Evolutionary conservation across 805 yeast genomes (phyloP), one percentile per base, ranked within the genome.

Genomic region (Lipomyces yamadae): DNA sequence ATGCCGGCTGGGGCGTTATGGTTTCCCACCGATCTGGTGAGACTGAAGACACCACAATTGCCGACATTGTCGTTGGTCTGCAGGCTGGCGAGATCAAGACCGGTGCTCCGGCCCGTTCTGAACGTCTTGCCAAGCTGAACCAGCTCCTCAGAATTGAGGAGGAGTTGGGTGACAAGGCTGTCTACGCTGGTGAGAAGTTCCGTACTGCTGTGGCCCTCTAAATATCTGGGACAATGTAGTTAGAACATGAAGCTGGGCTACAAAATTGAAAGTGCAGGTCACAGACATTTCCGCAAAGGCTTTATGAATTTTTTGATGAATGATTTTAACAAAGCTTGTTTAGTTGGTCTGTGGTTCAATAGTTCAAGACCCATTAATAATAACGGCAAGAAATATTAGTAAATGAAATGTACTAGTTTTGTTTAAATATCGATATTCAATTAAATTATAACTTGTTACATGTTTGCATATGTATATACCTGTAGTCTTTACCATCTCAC

Each of bases 1-100:
- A 87, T 73, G 98, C 97, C 73, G 92, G 92, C 80, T 94, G 99
- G 99, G 98, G 98, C 87, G 97, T 93, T 80, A 93, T 94, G 98
- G 98, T 95, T 78, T 93, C 98, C 78, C 99, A 94, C 92, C 92
- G 99, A 89, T 93, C 98, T 77, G 99, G 99, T 85, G 99, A 94
- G 88, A 93, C 98, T 75, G 99, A 95, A 86, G 99, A 95, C 84
- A 89, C 96, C 78, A 89, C 91, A 86, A 94, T 94, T 82, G 98
- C 99, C 79, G 98, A 94, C 84, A 87, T 94, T 81, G 85, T 92
- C 78, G 99, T 95, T 77, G 98, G 98, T 86, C 87, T 94, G 82
- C 92, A 98, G 89, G 78, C 96, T 74, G 99, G 98, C 81, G 98
- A 94, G 87, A 91, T 94, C 84, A 94, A 94, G 93, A 91, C 98